These are phyloP conservation scores for Nephelium lappaceum DNA, from an alignment of 345 rosid species.

Conservation along the genomic window DNA sequence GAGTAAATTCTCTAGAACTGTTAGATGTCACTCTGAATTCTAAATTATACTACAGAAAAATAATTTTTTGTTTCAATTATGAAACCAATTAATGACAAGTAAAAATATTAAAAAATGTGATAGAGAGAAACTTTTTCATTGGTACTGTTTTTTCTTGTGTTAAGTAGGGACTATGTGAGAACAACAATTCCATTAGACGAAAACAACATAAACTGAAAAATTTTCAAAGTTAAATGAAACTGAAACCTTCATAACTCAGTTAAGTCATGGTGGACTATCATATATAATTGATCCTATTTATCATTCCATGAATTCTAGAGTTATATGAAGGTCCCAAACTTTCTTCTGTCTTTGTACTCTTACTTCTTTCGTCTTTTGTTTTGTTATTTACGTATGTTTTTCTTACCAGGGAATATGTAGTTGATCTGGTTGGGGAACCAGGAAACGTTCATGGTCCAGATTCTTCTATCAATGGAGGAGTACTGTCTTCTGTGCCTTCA, in stretches of 20 bases:
- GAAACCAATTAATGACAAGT: background rate
- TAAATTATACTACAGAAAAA: background rate
- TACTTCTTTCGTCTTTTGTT: constrained; percentile 4
- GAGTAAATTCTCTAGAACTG: background rate
- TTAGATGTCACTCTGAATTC: background rate
- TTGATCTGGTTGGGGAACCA: constrained; percentile 91
- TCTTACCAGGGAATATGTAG: constrained; percentile 87
- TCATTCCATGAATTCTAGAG: background rate
- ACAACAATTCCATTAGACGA: background rate
- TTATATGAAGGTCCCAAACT: background rate
- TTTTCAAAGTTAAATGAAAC: background rate
- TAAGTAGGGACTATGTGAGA: background rate
- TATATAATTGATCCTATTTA: background rate
- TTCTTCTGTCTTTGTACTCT: background rate
- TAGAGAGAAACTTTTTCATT: background rate
- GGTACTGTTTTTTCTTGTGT: background rate
- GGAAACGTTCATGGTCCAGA: constrained; percentile 88
- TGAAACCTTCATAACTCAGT: background rate
- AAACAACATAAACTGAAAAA: background rate
- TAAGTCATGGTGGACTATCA: background rate
- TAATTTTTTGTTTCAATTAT: background rate
- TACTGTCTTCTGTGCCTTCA: constrained; percentile 58
- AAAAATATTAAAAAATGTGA: background rate
- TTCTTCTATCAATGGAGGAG: constrained; percentile 82
- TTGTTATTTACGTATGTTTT: constrained; percentile 16